Conservation (phyloP, 257 asterid species). For the Thymus mandschuricus region DNA sequence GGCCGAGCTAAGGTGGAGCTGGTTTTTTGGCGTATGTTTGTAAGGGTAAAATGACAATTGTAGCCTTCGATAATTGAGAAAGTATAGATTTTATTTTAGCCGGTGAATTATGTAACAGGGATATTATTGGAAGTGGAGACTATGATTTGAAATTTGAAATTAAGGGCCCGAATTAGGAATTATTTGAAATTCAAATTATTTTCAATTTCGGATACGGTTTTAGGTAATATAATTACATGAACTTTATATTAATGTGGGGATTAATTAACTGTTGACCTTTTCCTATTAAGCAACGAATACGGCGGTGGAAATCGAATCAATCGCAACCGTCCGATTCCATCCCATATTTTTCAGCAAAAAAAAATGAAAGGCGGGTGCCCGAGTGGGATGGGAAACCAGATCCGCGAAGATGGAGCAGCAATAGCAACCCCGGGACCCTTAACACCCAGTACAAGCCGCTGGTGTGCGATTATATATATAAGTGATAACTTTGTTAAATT, state of each 20-base stretch:
- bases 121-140: neutral
- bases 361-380: too few species aligned
- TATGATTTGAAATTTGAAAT: neutral
- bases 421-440: too few species aligned
- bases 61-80: neutral
- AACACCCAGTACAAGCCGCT: too few species aligned
- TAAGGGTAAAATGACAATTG: neutral
- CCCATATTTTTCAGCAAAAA: too few species aligned
- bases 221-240: neutral
- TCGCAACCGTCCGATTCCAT: neutral
- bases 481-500: too few species aligned
- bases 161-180: neutral
- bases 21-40: neutral
- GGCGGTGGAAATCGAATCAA: neutral
- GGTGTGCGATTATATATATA: too few species aligned
- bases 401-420: too few species aligned
- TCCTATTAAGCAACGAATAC: neutral
- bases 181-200: slow-evolving; percentile 25
- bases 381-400: too few species aligned
- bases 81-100: neutral
- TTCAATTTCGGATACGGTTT: neutral
- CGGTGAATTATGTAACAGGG: neutral
- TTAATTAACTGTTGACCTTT: neutral
- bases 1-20: slow-evolving; percentile 12
- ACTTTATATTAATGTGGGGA: neutral